phyloP scores from a whole-genome alignment of 352 stramenopile species.

The Thraustochytrium striatum region DNA sequence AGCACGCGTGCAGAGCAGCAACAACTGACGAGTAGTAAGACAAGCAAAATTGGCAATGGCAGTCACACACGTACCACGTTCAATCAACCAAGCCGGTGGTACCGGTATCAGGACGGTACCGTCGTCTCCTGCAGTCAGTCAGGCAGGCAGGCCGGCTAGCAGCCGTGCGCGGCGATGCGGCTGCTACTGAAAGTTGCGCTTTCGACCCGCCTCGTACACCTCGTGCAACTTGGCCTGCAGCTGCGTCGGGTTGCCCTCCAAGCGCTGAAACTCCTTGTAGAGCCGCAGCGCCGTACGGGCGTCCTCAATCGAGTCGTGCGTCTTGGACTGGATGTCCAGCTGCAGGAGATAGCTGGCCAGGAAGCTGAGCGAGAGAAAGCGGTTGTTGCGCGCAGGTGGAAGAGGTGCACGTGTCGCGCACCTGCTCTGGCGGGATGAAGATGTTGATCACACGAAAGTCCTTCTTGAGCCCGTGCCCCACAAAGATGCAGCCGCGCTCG shows the following conservation, averaged over 20 bases:
- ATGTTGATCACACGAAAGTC: conserved; percentile 83
- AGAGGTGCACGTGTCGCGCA: conserved; percentile 85
- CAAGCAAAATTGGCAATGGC: too few species aligned
- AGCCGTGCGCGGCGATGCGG: too few species aligned
- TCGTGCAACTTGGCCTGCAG: conserved; percentile 62
- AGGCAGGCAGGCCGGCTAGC: too few species aligned
- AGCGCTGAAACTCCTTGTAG: conserved; percentile 68
- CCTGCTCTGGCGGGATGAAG: conserved; percentile 71
- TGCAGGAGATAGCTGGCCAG: conserved; percentile 75
- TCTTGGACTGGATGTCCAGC: conserved; percentile 77
- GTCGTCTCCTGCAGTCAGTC: too few species aligned
- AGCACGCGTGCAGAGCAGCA: too few species aligned
- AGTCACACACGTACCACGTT: too few species aligned
- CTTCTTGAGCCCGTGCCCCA: conserved; percentile 64
- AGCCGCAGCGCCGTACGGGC: conserved; percentile 69
- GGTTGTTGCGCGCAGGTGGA: conserved; percentile 66
- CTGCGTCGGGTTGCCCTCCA: conserved; percentile 61
- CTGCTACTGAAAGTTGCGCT: conserved; percentile 48
- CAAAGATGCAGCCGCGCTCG: conserved; percentile 61
- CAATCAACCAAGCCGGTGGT: too few species aligned
- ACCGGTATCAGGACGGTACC: too few species aligned
- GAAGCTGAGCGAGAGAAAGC: conserved; percentile 79
- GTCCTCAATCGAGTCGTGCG: conserved; percentile 84
- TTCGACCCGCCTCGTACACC: conserved; percentile 65
- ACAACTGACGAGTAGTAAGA: too few species aligned